phyloP scores from a whole-genome alignment of 768 basidiomycete genomes.

The Lentinula raphanica region DNA sequence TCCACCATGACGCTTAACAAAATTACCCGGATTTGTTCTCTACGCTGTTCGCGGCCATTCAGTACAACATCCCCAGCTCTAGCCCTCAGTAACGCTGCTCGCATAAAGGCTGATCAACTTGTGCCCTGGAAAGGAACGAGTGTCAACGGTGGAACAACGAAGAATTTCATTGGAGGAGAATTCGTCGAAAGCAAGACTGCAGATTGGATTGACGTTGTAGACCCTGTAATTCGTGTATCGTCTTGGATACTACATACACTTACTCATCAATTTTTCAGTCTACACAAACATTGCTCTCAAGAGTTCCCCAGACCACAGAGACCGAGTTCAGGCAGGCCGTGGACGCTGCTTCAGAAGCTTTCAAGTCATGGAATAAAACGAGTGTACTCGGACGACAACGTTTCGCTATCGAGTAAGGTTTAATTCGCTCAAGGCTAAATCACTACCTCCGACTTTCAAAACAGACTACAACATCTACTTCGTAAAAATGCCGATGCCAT shows the following conservation, averaged over 20 bases:
- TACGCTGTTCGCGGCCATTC: conserved; percentile 20
- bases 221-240: conserved; percentile 62
- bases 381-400: conserved; percentile 83
- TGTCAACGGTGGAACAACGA: conserved; percentile 79
- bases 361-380: conserved; percentile 82
- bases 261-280: conserved; percentile 42
- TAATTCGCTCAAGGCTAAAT: conserved; percentile 2
- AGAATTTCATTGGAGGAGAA: conserved; percentile 88
- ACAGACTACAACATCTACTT: conserved; percentile 80
- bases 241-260: neutral
- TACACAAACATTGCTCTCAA: conserved; percentile 84
- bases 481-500: conserved; percentile 83
- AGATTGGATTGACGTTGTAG: conserved; percentile 82
- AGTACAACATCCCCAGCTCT: conserved; percentile 41
- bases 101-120: conserved; percentile 61
- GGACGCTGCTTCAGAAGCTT: conserved; percentile 78
- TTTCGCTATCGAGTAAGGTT: conserved; percentile 81
- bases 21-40: neutral
- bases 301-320: conserved; percentile 83
- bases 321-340: conserved; percentile 81
- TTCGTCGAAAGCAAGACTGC: conserved; percentile 77
- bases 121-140: conserved; percentile 87
- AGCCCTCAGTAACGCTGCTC: conserved; percentile 50
- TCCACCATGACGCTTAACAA: neutral
- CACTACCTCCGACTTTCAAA: neutral